Conservation (phyloP, 106 monocot species). For the Dendrobium nobile region DNA sequence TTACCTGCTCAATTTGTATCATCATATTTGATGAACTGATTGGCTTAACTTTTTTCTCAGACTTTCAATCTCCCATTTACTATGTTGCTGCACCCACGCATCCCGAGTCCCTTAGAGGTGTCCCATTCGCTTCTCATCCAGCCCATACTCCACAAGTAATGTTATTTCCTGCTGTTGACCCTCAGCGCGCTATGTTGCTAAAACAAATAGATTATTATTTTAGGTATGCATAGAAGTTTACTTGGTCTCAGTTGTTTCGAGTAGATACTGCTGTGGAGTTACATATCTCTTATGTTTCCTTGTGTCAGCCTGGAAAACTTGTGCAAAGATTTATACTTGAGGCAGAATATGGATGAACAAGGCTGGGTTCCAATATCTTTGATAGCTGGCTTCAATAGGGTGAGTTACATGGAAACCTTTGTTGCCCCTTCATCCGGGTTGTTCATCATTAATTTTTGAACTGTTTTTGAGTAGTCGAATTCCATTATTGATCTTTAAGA, state of each 20-base stretch:
- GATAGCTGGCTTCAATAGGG: slow-evolving; percentile 76
- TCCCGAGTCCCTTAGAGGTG: slow-evolving; percentile 33
- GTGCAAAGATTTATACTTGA: slow-evolving; percentile 65
- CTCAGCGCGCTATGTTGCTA: slow-evolving; percentile 29
- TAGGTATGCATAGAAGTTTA: slow-evolving; percentile 32
- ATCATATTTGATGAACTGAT: slow-evolving; percentile 6
- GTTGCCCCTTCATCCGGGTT: neutral
- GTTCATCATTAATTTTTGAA: neutral
- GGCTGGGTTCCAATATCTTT: slow-evolving; percentile 87
- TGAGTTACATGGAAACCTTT: slow-evolving; percentile 27
- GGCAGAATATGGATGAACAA: slow-evolving; percentile 80
- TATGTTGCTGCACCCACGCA: slow-evolving; percentile 37
- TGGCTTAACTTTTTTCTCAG: slow-evolving; percentile 15
- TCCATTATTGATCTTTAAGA: neutral
- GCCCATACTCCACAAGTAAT: slow-evolving; percentile 21
- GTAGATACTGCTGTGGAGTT: neutral
- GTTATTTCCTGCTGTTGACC: slow-evolving; percentile 30
- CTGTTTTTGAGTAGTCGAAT: neutral
- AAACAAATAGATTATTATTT: slow-evolving; percentile 96
- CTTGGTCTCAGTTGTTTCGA: slow-evolving; percentile 1
- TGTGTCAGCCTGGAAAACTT: slow-evolving; percentile 69
- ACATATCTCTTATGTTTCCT: slow-evolving; percentile 5
- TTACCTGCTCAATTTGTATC: neutral
- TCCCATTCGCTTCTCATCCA: slow-evolving; percentile 46
- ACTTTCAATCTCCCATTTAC: slow-evolving; percentile 46